Conservation (phyloP, 23 red algal species). For the Gracilaria caudata region DNA sequence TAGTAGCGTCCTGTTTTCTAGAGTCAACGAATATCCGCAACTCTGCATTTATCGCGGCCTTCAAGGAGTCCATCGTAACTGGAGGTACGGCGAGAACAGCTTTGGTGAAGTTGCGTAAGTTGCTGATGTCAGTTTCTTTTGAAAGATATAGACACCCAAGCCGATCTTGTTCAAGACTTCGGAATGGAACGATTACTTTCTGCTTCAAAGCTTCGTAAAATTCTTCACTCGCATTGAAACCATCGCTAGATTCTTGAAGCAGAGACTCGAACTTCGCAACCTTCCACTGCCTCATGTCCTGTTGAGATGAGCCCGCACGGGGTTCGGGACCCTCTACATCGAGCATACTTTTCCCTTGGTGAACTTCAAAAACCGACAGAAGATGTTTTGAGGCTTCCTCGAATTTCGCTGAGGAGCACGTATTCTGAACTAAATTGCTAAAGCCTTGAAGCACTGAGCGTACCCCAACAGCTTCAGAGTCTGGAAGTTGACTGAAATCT, state of each 20-base stretch:
- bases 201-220: slow-evolving; percentile 36
- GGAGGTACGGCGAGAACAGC: slow-evolving; percentile 28
- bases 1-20: background rate
- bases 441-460: slow-evolving; percentile 1
- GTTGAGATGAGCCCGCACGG: too few species aligned
- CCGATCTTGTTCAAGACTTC: slow-evolving; percentile 39
- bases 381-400: background rate
- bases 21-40: background rate
- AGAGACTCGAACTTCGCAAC: background rate
- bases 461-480: background rate
- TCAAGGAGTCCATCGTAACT: slow-evolving; percentile 31
- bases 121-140: background rate
- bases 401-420: background rate
- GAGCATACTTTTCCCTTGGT: background rate
- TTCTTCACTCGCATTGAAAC: background rate
- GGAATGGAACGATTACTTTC: slow-evolving; percentile 46
- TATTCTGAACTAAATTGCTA: background rate
- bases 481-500: background rate
- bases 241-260: background rate
- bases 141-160: slow-evolving; percentile 25
- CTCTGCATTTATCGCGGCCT: slow-evolving; percentile 50
- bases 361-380: background rate
- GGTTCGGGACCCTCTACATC: background rate
- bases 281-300: slow-evolving; percentile 1
- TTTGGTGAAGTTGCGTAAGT: slow-evolving; percentile 16